Conservation (phyloP, 495 filamentous ascomycete species). For the Talaromyces adpressus region DNA sequence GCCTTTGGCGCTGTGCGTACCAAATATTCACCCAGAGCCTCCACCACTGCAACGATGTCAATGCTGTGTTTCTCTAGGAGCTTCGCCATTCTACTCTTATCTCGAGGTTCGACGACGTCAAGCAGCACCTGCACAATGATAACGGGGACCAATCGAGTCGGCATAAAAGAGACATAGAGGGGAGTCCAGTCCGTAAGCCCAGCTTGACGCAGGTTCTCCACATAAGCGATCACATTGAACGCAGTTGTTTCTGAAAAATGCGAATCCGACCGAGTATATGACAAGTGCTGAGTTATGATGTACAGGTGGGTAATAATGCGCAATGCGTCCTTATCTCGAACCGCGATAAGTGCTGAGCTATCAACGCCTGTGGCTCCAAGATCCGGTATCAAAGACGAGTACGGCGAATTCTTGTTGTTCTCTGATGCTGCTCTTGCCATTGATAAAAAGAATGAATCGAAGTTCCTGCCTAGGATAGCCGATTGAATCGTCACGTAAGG, state of each 20-base stretch:
- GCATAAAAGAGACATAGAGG: conserved; percentile 76
- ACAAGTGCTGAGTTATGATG: conserved; percentile 32
- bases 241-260: conserved; percentile 27
- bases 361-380: conserved; percentile 22
- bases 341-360: conserved; percentile 29
- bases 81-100: conserved; percentile 40
- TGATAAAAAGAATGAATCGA: conserved; percentile 29
- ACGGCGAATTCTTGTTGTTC: conserved; percentile 15
- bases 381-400: conserved; percentile 25
- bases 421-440: conserved; percentile 35
- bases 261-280: conserved; percentile 28
- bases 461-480: conserved; percentile 31
- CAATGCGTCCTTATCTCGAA: conserved; percentile 34
- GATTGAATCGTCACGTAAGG: conserved; percentile 45
- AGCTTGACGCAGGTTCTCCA: conserved; percentile 63
- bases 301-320: conserved; percentile 43
- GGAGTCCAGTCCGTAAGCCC: conserved; percentile 71
- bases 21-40: conserved; percentile 49
- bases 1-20: conserved; percentile 21
- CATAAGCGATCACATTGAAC: conserved; percentile 61
- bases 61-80: conserved; percentile 49
- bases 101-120: conserved; percentile 50
- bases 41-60: conserved; percentile 44
- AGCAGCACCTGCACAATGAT: conserved; percentile 51
- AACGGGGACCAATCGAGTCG: conserved; percentile 31